A percentile compares a stretch with the other conserved stretches of the same genome.
Evolutionary conservation across 768 basidiomycete species (phyloP).

Genomic region (Tulasnella sp.): DNA sequence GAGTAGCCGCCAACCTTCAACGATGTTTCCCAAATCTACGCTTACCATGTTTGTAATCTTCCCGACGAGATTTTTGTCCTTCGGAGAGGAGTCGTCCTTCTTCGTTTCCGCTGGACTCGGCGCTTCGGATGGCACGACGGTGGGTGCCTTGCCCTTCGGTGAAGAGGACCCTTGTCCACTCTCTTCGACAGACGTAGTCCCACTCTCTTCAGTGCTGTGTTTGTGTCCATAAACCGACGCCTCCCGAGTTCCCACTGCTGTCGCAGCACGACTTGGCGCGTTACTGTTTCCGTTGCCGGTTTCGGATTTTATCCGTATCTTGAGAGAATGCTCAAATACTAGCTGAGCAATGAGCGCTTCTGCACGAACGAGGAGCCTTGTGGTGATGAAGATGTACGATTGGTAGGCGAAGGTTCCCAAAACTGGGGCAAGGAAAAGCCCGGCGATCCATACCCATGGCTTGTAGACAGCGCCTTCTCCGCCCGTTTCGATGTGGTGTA

Average conservation of each 20-base stretch:
- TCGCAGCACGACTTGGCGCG: conserved; percentile 33
- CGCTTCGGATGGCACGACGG: not conserved
- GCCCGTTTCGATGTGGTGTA: conserved; percentile 54
- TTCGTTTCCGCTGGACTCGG: conserved; percentile 5
- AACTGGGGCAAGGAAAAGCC: conserved; percentile 37
- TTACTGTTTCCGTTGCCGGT: conserved; percentile 31
- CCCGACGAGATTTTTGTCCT: conserved; percentile 55
- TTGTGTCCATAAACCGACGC: not conserved
- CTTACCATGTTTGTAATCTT: conserved; percentile 75
- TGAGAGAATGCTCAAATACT: conserved; percentile 80
- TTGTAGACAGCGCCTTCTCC: conserved; percentile 49
- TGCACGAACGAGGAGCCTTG: conserved; percentile 47
- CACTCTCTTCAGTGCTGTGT: not conserved
- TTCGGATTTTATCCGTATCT: conserved; percentile 53
- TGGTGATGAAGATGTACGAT: conserved; percentile 51
- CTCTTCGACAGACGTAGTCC: conserved; percentile 7
- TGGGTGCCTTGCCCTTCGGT: not conserved
- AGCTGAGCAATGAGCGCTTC: conserved; percentile 58
- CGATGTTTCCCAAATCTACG: conserved; percentile 52
- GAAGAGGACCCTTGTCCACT: not conserved
- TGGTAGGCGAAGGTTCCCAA: conserved; percentile 46
- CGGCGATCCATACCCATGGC: conserved; percentile 56
- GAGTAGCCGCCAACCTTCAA: conserved; percentile 34
- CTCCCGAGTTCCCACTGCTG: too few species aligned
- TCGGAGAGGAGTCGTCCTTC: conserved; percentile 28